Percentiles rank a stretch among this genome's conserved stretches.
These are phyloP conservation scores for Kwoniella shivajii DNA, from an alignment of 1,284 basidiomycete species.

Conservation along the genomic window DNA sequence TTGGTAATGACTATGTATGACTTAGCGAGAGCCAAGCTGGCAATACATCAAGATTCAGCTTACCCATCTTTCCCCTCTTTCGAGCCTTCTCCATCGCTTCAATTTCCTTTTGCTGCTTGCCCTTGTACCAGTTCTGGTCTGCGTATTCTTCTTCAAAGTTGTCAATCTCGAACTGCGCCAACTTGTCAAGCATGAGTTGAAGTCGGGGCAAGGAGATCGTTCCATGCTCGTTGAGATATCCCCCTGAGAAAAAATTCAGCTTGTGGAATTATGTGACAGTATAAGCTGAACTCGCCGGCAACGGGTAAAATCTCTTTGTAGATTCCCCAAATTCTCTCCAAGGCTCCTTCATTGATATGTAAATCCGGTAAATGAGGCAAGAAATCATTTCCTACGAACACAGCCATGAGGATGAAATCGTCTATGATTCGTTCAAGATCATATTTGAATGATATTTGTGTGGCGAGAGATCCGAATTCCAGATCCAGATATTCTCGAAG, in stretches of 20 bases:
- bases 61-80: slow-evolving; percentile 51
- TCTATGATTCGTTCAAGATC: slow-evolving; percentile 93
- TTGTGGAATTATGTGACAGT: neutral
- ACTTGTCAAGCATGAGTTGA: slow-evolving; percentile 84
- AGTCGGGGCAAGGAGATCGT: slow-evolving; percentile 77
- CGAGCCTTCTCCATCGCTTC: slow-evolving; percentile 57
- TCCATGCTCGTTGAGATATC: slow-evolving; percentile 92
- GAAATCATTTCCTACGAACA: slow-evolving; percentile 99
- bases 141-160: slow-evolving; percentile 88
- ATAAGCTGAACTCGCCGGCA: slow-evolving; percentile 62
- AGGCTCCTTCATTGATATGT: slow-evolving; percentile 95
- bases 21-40: neutral
- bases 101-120: slow-evolving; percentile 75
- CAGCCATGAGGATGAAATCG: slow-evolving; percentile 96
- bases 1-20: slow-evolving; percentile 65
- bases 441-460: slow-evolving; percentile 67
- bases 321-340: slow-evolving; percentile 88
- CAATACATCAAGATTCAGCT: slow-evolving; percentile 12
- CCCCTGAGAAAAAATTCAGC: slow-evolving; percentile 60
- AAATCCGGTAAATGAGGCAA: slow-evolving; percentile 93
- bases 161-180: slow-evolving; percentile 83
- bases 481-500: slow-evolving; percentile 96
- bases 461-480: slow-evolving; percentile 72
- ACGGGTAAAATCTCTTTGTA: slow-evolving; percentile 89
- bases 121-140: slow-evolving; percentile 86